Conservation (phyloP, 306 rosid genomes). For the Lathyrus aphaca region DNA sequence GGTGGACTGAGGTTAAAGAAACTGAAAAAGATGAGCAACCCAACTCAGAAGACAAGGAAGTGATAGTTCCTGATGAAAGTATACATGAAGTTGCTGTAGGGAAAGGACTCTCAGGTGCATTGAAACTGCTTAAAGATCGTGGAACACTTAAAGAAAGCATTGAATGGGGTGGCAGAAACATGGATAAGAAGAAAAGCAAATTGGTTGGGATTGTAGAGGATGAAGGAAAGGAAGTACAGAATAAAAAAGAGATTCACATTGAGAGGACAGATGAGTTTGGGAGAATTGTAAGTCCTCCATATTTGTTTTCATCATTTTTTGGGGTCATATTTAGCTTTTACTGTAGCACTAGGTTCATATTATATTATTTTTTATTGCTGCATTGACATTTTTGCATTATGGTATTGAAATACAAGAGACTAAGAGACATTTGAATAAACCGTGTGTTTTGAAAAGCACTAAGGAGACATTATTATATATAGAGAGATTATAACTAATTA, state of each 20-base stretch:
- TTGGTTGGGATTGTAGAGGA: slow-evolving; percentile 79
- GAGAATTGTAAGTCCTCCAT: slow-evolving; percentile 73
- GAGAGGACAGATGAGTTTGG: slow-evolving; percentile 96
- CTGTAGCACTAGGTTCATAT: slow-evolving; percentile 16
- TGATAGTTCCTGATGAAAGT: slow-evolving; percentile 73
- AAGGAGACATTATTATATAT: no score
- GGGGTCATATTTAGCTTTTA: slow-evolving; percentile 6
- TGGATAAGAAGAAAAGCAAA: slow-evolving; percentile 98
- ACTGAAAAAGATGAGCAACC: slow-evolving; percentile 54
- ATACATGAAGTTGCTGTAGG: slow-evolving; percentile 91
- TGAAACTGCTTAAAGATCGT: slow-evolving; percentile 84
- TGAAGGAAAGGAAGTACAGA: slow-evolving; percentile 62
- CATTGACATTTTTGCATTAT: slow-evolving; percentile 18
- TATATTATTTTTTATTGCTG: slow-evolving; percentile 19
- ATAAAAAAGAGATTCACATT: slow-evolving; percentile 80
- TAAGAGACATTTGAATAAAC: no score
- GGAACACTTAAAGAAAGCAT: slow-evolving; percentile 89
- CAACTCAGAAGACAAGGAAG: slow-evolving; percentile 61
- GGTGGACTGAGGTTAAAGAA: slow-evolving; percentile 90
- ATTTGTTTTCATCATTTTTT: not conserved
- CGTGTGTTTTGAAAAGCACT: no score
- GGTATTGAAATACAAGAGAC: no score
- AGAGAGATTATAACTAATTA: no score
- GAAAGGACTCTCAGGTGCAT: slow-evolving; percentile 86
- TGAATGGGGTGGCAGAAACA: slow-evolving; percentile 99